Evolutionary conservation across 116 monocot genomes (phyloP).

Genomic region (Dioscorea cayenensis): DNA sequence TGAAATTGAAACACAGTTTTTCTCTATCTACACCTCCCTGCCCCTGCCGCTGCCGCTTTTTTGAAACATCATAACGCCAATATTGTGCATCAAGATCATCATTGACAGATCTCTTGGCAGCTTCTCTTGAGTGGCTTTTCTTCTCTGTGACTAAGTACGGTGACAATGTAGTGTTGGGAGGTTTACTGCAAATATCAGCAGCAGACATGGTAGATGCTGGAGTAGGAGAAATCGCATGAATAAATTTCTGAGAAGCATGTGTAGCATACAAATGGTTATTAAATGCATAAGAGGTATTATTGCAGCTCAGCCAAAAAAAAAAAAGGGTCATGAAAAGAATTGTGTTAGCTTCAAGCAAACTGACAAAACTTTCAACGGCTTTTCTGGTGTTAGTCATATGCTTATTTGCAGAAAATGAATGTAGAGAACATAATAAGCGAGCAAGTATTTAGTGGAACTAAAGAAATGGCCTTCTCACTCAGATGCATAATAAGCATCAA

Average conservation of each 20-base stretch:
- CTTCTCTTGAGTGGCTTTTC: conserved; percentile 20
- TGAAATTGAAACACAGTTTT: conserved; percentile 81
- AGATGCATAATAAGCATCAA: neutral
- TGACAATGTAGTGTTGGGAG: conserved; percentile 66
- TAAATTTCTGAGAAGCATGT: conserved; percentile 82
- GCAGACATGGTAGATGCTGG: conserved; percentile 83
- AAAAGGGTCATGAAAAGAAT: neutral
- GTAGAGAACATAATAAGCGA: neutral
- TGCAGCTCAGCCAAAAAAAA: neutral
- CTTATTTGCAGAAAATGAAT: neutral
- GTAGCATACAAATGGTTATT: conserved; percentile 26
- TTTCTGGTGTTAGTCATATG: neutral
- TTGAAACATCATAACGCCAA: conserved; percentile 82
- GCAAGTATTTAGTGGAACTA: neutral
- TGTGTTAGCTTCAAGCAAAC: too few relatives aligned
- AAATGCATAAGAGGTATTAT: neutral
- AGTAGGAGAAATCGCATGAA: conserved; percentile 97
- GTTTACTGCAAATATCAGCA: conserved; percentile 44
- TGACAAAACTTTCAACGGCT: neutral
- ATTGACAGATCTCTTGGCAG: conserved; percentile 31
- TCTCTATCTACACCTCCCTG: conserved; percentile 29
- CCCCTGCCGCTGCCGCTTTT: conserved; percentile 59
- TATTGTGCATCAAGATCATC: conserved; percentile 45
- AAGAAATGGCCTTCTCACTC: neutral
- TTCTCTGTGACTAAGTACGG: conserved; percentile 38